Base-by-base conservation (phyloP, 805 yeast genomes). In the Clavispora santaluciae region DNA sequence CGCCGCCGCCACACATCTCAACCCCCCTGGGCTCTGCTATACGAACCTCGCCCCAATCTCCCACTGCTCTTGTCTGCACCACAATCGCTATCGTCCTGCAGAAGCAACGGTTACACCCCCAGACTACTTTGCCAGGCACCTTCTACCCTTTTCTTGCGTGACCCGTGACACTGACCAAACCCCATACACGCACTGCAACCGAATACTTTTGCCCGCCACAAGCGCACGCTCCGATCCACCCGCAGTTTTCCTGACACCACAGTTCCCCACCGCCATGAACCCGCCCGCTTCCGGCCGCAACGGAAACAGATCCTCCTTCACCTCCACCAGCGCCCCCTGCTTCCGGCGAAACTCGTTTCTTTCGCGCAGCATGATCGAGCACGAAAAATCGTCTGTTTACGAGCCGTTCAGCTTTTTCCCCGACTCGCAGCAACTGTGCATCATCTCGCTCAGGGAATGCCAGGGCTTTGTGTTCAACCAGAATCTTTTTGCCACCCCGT, bases 381-480 rank as follows among this genome's bases (percentile, higher is more conserved):
- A 72, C 53, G 87, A 81, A 51, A 68, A 71, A 39, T 73, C 70
- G 43, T 68, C 75, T 22, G 73, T 78, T 3, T 80, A 80, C 46
- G 81, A 79, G 51, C 48, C 68, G 13, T 54, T 64, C 10, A 59
- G 57, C 38, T 70, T 66, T 43, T 59, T 57, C 29, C 43, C 45
- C 7, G 60, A 57, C 21, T 35, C 56, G 3, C 40, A 59, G 1
- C 50, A 62, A 36, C 60, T 56, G 43, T 63, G 55, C 42, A 59
- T 66, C 12, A 67, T 81, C 26, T 69, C 76, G 12, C 61, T 81
- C 29, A 70, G 68, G 18, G 84, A 82, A 51, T 74, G 83, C 23
- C 90, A 84, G 54, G 93, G 93, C 3, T 84, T 83, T 51, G 60
- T 76, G 2, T 84, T 87, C 77, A 83, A 84, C 56, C 90, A 83